Evolutionary conservation across 495 filamentous ascomycete species (phyloP).

Genomic region (Corynascus novoguineensis): DNA sequence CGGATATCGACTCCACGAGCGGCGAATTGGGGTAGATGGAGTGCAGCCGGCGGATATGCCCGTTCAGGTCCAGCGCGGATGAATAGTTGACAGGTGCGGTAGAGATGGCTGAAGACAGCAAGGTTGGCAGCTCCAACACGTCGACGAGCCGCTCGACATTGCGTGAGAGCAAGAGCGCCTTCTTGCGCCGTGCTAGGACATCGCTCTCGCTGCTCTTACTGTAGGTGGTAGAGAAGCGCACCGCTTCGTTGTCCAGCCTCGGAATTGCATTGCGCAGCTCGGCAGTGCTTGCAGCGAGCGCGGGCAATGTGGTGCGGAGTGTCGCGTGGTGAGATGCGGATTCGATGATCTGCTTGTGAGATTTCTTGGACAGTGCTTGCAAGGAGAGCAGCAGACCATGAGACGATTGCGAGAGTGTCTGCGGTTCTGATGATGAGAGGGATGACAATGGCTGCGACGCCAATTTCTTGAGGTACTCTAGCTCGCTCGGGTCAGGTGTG

Average conservation of each 20-base stretch:
- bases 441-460: slow-evolving; percentile 72
- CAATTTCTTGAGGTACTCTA: slow-evolving; percentile 74
- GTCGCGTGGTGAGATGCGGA: slow-evolving; percentile 72
- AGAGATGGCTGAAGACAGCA: slow-evolving; percentile 61
- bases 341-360: slow-evolving; percentile 79
- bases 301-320: slow-evolving; percentile 60
- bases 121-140: slow-evolving; percentile 82
- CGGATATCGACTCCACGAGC: slow-evolving; percentile 64
- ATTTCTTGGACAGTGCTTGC: slow-evolving; percentile 83
- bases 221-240: slow-evolving; percentile 78
- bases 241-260: slow-evolving; percentile 69
- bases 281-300: slow-evolving; percentile 57
- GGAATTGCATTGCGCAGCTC: slow-evolving; percentile 69
- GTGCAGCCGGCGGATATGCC: slow-evolving; percentile 86
- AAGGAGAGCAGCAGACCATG: slow-evolving; percentile 82
- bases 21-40: slow-evolving; percentile 73
- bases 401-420: slow-evolving; percentile 70
- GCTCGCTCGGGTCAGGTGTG: slow-evolving; percentile 61
- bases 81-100: slow-evolving; percentile 63
- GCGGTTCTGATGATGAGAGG: slow-evolving; percentile 67
- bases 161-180: slow-evolving; percentile 75
- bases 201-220: slow-evolving; percentile 64
- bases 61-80: slow-evolving; percentile 82
- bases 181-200: slow-evolving; percentile 67
- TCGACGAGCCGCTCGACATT: slow-evolving; percentile 89